These are phyloP conservation scores for Mortierella sp. DNA, from an alignment of 371 early-diverging fungal genomes.

Conservation along the genomic window DNA sequence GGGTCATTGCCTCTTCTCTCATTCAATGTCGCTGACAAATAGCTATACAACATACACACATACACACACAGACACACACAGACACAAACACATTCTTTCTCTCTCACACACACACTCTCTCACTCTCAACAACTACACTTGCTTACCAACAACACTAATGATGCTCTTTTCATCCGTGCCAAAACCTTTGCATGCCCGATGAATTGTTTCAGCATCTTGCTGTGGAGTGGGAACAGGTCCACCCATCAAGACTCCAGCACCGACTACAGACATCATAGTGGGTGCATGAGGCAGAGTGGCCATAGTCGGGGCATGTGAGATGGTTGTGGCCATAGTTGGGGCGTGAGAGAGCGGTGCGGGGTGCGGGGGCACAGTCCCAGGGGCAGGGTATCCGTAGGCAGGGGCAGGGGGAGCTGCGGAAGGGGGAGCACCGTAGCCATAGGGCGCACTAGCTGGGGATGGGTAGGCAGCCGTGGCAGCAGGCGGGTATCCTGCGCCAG, in stretches of 20 bases:
- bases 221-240: conserved; percentile 35
- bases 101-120: not conserved
- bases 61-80: not conserved
- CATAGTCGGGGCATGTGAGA: conserved; percentile 21
- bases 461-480: conserved; percentile 19
- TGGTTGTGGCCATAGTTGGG: conserved; percentile 16
- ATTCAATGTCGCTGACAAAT: not conserved
- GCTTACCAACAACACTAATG: conserved; percentile 47
- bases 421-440: conserved; percentile 8
- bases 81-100: not conserved
- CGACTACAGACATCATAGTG: too few species aligned
- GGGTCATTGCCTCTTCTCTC: not conserved
- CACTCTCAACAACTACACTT: too few species aligned
- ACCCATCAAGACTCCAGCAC: not conserved
- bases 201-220: conserved; percentile 46
- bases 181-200: conserved; percentile 40
- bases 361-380: conserved; percentile 2
- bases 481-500: conserved; percentile 25
- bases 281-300: conserved; percentile 7
- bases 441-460: conserved; percentile 9
- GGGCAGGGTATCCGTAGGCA: conserved; percentile 19
- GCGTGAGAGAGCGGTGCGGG: conserved; percentile 5
- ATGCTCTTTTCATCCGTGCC: conserved; percentile 43
- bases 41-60: too few species aligned
- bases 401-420: conserved; percentile 6